Evolutionary conservation across 768 basidiomycete species (phyloP), one percentile per base, ranked within the genome.

Genomic region (Porpolomopsis calyptriformis): DNA sequence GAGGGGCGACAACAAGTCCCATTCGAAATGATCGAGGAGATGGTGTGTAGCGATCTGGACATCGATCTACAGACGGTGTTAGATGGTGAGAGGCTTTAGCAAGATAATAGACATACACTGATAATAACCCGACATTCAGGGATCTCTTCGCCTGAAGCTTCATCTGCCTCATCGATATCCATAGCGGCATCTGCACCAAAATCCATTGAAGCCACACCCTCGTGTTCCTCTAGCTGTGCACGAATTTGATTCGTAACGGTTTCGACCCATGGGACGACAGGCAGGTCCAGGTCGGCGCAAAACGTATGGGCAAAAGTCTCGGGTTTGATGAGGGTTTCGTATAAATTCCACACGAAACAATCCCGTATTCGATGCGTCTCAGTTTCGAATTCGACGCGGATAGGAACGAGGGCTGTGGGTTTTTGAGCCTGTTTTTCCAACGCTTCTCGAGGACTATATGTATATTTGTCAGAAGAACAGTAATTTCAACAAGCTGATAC

Each of bases 21-120:
- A 99, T 64, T 99, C 96, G 53, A 99, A 91, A 58, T 92, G 87
- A 65, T 99, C 96, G 47, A 86, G 71, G 1, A 99, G 73, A 61
- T 94, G 90, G 59, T 91, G 74, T 39, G 83, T 86, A 19, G 83
- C 88, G 58, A 99, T 85, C 62, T 99, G 96, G 20, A 98, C 90
- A 65, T 99, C 96, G 59, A 99, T 89, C 90, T 96, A 62, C 16
- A 25, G 25, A 38, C 40, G 35, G 40, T 43, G 16, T 25, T 26
- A 4, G 24, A 40, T 3, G 7, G 39, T 26, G 3, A 31, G 18
- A 42, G 34, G 1, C 18, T 25, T 26, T 39, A 31, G 24, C 14
- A 37, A 37, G 33, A 33, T 40, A 12, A 45, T 12, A n/a, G 2
- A 70, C 80, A 55, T 55, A 86, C 85, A 53, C 84, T 84, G 27